A percentile compares a stretch with the other conserved stretches of the same genome.
phyloP scores from a whole-genome alignment of 2,329 filamentous ascomycete genomes.

The Aspergillus vadensis region DNA sequence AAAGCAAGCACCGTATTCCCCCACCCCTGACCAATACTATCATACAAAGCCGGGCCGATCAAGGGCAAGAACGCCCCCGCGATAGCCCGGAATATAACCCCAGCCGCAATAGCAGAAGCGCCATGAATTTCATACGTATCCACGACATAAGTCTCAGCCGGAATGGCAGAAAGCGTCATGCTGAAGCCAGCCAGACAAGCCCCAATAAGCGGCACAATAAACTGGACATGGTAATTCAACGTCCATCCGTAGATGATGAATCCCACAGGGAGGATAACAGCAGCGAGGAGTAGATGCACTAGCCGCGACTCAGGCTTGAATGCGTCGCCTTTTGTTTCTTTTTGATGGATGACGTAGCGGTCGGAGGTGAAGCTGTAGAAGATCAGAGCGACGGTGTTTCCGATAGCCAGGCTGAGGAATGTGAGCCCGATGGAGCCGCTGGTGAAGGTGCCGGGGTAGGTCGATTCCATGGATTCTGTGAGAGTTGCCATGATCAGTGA shows the following conservation, averaged over 20 bases:
- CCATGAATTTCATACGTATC: not conserved
- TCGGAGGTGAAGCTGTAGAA: constrained; percentile 2
- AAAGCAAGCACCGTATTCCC: not conserved
- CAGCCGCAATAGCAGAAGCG: not conserved
- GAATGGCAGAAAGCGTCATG: not conserved
- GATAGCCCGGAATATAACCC: not conserved
- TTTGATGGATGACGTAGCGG: not conserved
- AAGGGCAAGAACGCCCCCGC: not conserved
- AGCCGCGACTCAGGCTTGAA: not conserved
- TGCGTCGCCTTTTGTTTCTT: not conserved
- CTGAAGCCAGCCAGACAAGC: not conserved
- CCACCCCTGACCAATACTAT: not conserved
- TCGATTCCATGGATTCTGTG: constrained; percentile 4
- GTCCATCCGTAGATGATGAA: constrained; percentile 2
- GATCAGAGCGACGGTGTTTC: not conserved
- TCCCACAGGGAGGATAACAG: not conserved
- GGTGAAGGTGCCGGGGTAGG: not conserved
- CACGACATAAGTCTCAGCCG: not conserved
- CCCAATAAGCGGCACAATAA: not conserved
- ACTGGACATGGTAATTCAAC: not conserved
- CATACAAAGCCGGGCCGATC: not conserved
- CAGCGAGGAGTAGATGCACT: not conserved
- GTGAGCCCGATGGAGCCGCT: constrained; percentile 1
- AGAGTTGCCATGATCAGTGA: not conserved
- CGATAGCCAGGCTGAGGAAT: not conserved